These are phyloP conservation scores for Jamesozyma spencerorum DNA, from an alignment of 805 yeast genomes.

Conservation along the genomic window DNA sequence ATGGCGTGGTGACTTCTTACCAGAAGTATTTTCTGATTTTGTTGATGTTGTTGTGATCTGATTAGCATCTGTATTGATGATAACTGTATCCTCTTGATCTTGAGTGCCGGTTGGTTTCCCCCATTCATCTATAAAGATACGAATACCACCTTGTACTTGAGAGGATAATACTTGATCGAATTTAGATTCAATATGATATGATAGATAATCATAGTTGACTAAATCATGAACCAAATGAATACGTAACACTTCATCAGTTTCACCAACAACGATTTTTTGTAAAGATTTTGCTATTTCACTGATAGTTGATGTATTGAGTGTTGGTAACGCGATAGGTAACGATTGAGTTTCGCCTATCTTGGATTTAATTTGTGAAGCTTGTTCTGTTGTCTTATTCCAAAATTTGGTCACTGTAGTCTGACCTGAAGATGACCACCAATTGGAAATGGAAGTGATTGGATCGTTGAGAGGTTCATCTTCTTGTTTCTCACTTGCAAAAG, in stretches of 20 bases:
- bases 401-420: slow-evolving; percentile 54
- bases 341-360: slow-evolving; percentile 27
- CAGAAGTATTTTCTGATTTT: neutral
- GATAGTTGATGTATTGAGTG: slow-evolving; percentile 17
- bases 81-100: neutral
- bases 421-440: slow-evolving; percentile 70
- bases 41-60: neutral
- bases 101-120: slow-evolving; percentile 25
- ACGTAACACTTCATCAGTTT: slow-evolving; percentile 46
- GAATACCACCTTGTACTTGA: slow-evolving; percentile 73
- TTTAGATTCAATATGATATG: slow-evolving; percentile 36
- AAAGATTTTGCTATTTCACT: slow-evolving; percentile 28
- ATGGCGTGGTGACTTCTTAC: slow-evolving; percentile 28
- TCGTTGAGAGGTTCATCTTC: slow-evolving; percentile 34
- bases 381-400: slow-evolving; percentile 53
- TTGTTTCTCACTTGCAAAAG: slow-evolving; percentile 12
- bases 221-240: slow-evolving; percentile 63
- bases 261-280: slow-evolving; percentile 28
- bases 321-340: slow-evolving; percentile 22
- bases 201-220: slow-evolving; percentile 39
- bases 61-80: slow-evolving; percentile 1
- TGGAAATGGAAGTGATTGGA: slow-evolving; percentile 56
- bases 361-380: slow-evolving; percentile 35
- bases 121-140: slow-evolving; percentile 48
- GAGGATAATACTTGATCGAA: slow-evolving; percentile 53